These are phyloP conservation scores for Rhizopus arrhizus DNA, from an alignment of 371 early-diverging fungal genomes.

Conservation along the genomic window DNA sequence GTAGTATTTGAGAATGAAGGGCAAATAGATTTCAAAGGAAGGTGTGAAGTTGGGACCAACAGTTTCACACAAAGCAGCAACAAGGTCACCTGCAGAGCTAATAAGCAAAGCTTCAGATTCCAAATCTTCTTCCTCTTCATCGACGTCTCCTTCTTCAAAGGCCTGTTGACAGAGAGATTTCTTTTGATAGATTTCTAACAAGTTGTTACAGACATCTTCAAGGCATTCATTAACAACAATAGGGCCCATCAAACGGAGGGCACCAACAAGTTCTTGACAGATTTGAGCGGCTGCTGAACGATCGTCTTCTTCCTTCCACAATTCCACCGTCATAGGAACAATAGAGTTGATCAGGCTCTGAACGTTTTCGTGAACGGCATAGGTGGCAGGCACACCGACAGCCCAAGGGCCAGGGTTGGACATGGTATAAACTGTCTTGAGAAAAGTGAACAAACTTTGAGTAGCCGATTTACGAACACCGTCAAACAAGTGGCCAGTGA, in stretches of 20 bases:
- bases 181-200: slow-evolving; percentile 75
- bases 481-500: slow-evolving; percentile 74
- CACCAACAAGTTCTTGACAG: slow-evolving; percentile 72
- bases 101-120: slow-evolving; percentile 83
- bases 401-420: slow-evolving; percentile 65
- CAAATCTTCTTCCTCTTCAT: slow-evolving; percentile 78
- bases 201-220: slow-evolving; percentile 54
- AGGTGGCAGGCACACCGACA: slow-evolving; percentile 65
- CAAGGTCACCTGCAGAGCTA: slow-evolving; percentile 78
- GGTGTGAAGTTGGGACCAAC: slow-evolving; percentile 73
- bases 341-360: slow-evolving; percentile 61
- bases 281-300: slow-evolving; percentile 75
- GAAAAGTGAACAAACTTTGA: slow-evolving; percentile 67
- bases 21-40: slow-evolving; percentile 72
- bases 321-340: slow-evolving; percentile 68
- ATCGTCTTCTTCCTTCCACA: slow-evolving; percentile 83
- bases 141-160: slow-evolving; percentile 64
- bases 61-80: slow-evolving; percentile 73
- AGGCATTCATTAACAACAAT: slow-evolving; percentile 63
- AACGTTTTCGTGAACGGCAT: slow-evolving; percentile 74
- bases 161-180: slow-evolving; percentile 78
- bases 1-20: slow-evolving; percentile 75
- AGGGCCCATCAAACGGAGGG: slow-evolving; percentile 81
- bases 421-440: slow-evolving; percentile 74
- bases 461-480: slow-evolving; percentile 79